Evolutionary conservation across 1,139 yeast species (phyloP).

Genomic region (Sugiyamaella pinicola): DNA sequence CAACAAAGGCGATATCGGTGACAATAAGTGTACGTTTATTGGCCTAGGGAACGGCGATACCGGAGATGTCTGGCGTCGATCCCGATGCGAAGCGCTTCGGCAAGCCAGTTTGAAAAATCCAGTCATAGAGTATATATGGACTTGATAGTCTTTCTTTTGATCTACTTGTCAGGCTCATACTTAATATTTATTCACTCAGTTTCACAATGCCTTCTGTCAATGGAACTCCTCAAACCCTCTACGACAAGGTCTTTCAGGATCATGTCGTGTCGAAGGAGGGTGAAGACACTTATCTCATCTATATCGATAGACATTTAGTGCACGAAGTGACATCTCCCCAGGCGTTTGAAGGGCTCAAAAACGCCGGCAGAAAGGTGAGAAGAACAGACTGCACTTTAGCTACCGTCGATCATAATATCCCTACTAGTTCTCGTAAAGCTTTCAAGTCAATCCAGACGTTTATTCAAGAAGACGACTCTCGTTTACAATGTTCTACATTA

Average conservation of each 20-base stretch:
- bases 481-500: conserved; percentile 86
- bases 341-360: conserved; percentile 91
- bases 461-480: conserved; percentile 87
- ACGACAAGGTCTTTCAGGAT: conserved; percentile 94
- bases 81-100: not conserved
- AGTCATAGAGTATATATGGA: not conserved
- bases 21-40: not conserved
- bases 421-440: conserved; percentile 78
- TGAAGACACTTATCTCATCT: conserved; percentile 79
- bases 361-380: conserved; percentile 86
- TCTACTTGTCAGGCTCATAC: not conserved
- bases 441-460: conserved; percentile 78
- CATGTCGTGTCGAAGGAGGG: conserved; percentile 90
- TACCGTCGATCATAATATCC: conserved; percentile 97
- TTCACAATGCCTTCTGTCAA: conserved; percentile 34
- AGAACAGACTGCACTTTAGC: conserved; percentile 94
- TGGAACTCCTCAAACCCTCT: conserved; percentile 56
- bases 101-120: not conserved
- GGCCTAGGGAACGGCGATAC: conserved; percentile 1
- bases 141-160: no score
- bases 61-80: not conserved
- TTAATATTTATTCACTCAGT: not conserved
- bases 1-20: conserved; percentile 4
- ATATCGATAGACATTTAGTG: conserved; percentile 93
- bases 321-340: conserved; percentile 99